Conservation (phyloP, 176 grass and related monocot genomes). For the Luzula sylvatica region DNA sequence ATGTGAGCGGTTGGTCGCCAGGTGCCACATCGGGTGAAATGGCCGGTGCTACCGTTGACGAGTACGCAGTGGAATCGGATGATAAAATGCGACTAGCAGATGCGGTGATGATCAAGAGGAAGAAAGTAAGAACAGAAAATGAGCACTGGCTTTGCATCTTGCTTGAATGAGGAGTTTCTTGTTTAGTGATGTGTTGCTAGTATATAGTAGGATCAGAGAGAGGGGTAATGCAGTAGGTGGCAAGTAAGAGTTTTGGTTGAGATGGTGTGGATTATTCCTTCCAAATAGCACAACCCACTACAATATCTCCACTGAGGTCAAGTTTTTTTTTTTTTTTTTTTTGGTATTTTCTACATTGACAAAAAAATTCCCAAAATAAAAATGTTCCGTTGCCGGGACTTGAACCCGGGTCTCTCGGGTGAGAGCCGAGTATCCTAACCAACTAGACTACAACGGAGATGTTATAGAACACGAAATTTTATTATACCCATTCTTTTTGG, state of each 20-base stretch:
- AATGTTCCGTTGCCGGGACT: slow-evolving; percentile 23
- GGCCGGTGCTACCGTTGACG: background rate
- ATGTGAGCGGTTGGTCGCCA: slow-evolving; percentile 30
- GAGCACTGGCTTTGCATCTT: slow-evolving; percentile 8
- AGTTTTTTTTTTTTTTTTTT: too few species aligned
- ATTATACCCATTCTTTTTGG: too few species aligned
- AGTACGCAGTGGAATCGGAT: background rate
- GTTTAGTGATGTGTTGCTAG: background rate
- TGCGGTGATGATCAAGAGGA: slow-evolving; percentile 11
- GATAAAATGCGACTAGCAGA: slow-evolving; percentile 20
- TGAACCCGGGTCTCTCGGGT: slow-evolving; percentile 36
- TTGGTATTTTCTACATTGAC: too few species aligned
- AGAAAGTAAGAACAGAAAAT: slow-evolving; percentile 11
- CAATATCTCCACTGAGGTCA: too few species aligned
- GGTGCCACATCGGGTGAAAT: slow-evolving; percentile 12
- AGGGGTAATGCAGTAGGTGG: slow-evolving; percentile 6
- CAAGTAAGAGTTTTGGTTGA: slow-evolving; percentile 14
- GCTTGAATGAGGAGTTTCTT: slow-evolving; percentile 9
- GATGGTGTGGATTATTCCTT: slow-evolving; percentile 7
- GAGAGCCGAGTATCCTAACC: slow-evolving; percentile 51
- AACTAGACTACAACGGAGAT: slow-evolving; percentile 45
- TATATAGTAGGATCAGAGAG: background rate
- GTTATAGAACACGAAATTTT: too few species aligned
- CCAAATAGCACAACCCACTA: slow-evolving; percentile 4
- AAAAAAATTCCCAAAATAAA: too few species aligned